Evolutionary conservation across 2,329 filamentous ascomycete genomes (phyloP), one percentile per base, ranked within the genome.

Genomic region (Neopestalotiopsis rosae): DNA sequence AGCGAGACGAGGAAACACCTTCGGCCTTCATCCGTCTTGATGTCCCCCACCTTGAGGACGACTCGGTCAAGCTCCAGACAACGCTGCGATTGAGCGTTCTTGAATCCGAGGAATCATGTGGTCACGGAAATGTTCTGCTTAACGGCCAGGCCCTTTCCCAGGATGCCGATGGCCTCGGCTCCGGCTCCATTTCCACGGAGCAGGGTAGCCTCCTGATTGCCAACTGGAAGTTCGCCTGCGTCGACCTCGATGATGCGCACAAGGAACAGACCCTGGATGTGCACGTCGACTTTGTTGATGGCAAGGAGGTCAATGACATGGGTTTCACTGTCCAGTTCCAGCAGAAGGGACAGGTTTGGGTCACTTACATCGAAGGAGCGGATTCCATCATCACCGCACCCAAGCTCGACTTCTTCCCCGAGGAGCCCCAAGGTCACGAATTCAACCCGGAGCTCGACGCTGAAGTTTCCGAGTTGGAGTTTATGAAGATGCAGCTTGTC

Each of bases 181-280:
- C 79, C 38, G 85, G 84, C 24, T 73, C 78, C 24, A 76, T 88
- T 67, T 76, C 76, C 14, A 77, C 81, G 57, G 77, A 81, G 38
- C 72, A 80, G 34, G 81, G 80, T 67, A 77, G 76, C 67, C 72
- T 79, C 64, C 76, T 87, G 66, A 75, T 79, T 28, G 84, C 83
- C 68, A 78, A 79, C 64, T 88, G 86, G 86, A 75, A 78, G 17
- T 83, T 86, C 68, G 79, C 81, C 69, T 88, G 86, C 70, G 75
- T 84, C 52, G 78, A 80, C 14, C 76, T 80, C 65, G 80, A 80
- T 67, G 78, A 79, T 30, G 75, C 79, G 52, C 78, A 80, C 13
- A 76, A 82, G 63, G 81, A 81, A 63, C 84, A 87, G 72, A 72
- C 82, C 14, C 74, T 88, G 74, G 81, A 77, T 68, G 81, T 88